Evolutionary conservation across 2,329 filamentous ascomycete species (phyloP).

Genomic region (Apiospora aurea): DNA sequence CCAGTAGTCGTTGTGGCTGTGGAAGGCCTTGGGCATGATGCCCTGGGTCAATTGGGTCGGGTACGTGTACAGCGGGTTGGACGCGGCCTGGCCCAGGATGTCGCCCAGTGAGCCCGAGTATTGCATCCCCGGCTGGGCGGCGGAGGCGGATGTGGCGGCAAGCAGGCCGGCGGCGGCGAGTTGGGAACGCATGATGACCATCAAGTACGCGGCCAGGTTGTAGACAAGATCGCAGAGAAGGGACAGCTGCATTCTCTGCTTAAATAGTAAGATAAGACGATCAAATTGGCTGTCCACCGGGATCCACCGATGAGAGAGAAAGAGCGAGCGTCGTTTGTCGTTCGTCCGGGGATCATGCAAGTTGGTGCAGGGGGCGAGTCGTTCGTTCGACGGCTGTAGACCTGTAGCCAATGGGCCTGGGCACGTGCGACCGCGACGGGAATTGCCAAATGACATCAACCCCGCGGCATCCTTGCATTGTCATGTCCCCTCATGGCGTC

Average conservation of each 20-base stretch:
- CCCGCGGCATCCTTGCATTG: neutral
- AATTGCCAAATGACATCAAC: conserved; percentile 15
- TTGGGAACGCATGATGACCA: conserved; percentile 22
- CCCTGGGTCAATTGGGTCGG: conserved; percentile 28
- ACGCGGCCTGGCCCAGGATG: conserved; percentile 27
- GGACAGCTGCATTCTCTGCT: conserved; percentile 8
- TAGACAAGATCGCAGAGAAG: neutral
- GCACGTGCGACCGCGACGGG: conserved; percentile 6
- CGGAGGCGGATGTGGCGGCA: conserved; percentile 23
- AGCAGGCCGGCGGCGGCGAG: conserved; percentile 22
- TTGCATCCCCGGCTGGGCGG: conserved; percentile 29
- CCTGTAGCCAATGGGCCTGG: conserved; percentile 9
- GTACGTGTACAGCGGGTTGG: conserved; percentile 25
- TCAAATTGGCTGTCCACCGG: neutral
- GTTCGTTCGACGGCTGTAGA: neutral
- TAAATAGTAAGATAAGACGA: neutral
- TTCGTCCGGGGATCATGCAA: neutral
- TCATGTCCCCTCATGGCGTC: neutral
- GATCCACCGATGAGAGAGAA: neutral
- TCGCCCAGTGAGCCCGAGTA: conserved; percentile 27
- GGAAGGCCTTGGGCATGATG: conserved; percentile 48
- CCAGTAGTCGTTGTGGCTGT: conserved; percentile 75
- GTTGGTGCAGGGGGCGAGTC: neutral
- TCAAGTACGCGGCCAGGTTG: neutral
- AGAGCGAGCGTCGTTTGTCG: neutral